A percentile compares a stretch with the other conserved stretches of the same genome.
Conservation (phyloP, 805 yeast species). For the Candida pseudoglaebosa region DNA sequence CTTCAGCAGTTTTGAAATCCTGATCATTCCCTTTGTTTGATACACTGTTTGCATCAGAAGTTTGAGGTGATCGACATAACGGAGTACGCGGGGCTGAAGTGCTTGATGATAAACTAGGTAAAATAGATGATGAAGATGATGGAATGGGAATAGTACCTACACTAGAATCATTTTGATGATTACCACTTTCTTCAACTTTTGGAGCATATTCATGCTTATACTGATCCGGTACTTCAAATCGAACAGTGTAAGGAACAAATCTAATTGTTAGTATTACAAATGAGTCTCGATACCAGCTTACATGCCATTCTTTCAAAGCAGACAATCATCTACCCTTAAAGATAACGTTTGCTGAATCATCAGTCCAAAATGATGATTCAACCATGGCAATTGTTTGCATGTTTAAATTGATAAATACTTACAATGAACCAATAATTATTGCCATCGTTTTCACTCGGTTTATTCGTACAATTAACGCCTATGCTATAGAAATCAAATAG, state of each 20-base stretch:
- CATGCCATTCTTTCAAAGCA: neutral
- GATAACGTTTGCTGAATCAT: no score
- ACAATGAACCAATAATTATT: constrained; percentile 65
- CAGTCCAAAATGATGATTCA: no score
- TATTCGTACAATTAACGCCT: neutral
- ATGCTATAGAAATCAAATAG: neutral
- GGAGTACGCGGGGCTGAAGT: neutral
- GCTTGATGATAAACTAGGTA: neutral
- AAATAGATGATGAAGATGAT: neutral
- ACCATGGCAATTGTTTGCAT: no score
- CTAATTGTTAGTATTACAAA: constrained; percentile 28
- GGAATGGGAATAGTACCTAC: constrained; percentile 2
- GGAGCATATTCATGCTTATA: constrained; percentile 3
- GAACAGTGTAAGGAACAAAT: constrained; percentile 74
- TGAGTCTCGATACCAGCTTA: no score
- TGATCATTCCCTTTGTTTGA: constrained; percentile 6
- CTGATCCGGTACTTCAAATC: constrained; percentile 44
- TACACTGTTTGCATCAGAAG: neutral
- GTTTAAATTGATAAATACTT: constrained; percentile 36
- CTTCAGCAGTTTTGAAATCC: constrained; percentile 46
- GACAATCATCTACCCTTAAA: no score
- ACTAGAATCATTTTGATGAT: constrained; percentile 4
- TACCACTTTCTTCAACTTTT: neutral
- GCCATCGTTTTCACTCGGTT: constrained; percentile 42
- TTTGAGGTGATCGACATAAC: neutral